Base-by-base conservation (phyloP, 1,284 basidiomycete species). In the Irpex lacteus region DNA sequence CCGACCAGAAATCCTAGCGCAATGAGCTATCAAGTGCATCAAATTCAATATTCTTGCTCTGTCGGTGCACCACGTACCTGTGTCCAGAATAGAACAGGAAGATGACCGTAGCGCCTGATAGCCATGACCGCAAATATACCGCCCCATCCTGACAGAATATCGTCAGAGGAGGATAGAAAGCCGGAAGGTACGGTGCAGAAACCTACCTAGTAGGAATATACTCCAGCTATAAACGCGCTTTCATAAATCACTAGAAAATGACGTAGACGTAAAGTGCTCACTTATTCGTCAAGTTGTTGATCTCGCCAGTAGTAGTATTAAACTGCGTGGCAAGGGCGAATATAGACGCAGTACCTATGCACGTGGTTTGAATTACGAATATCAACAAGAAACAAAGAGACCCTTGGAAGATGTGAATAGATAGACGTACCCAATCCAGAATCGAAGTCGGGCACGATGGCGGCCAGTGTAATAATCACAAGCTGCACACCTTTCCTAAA, bases 361-460 rank as follows among this genome's bases (percentile, higher is more conserved):
- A n/a, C 11, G 9, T 36, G 34, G 34, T 8, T 36, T 8, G 34
- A 36, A 36, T 36, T 36, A 36, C 7, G 34, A 36, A 36, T 36
- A 36, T 36, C 34, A 36, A 36, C 34, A 3, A 54, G 38, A 13
- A 54, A 9, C 59, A 34, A 13, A 58, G 61, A 18, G 54, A 21
- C 26, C 11, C 19, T 56, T 15, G 19, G 19, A 44, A n/a, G 36
- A 26, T 8, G n/a, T 36, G 4, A 40, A 36, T 50, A 34, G 21
- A 11, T 49, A 18, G 1, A 63, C 79, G 59, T 36, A 86, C 87
- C 87, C 65, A 87, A 86, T 0, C 84, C 86, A 9, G 86, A 87
- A 68, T 87, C 85, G 66, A 90, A 89, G 69, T 89, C 88, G 0
- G 88, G 88, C 5, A 89, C 84, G 44, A 90, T 83, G 3, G 88